phyloP scores from a whole-genome alignment of 306 rosid genomes.

The Biancaea sappan region DNA sequence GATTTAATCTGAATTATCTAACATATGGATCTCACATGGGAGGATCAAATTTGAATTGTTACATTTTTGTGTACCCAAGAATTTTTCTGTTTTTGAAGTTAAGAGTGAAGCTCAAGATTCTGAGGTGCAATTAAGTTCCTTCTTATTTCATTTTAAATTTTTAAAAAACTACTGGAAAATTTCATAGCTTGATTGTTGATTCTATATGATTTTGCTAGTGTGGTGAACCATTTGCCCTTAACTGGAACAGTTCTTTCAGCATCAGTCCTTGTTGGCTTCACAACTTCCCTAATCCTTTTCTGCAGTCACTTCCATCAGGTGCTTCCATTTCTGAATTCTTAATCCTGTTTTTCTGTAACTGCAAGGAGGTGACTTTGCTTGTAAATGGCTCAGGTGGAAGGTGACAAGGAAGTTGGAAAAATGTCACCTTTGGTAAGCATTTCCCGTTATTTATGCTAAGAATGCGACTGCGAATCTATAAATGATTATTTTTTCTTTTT shows the following conservation, averaged over 20 bases:
- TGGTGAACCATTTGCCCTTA: constrained; percentile 49
- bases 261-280: constrained; percentile 80
- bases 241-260: constrained; percentile 66
- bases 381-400: constrained; percentile 62
- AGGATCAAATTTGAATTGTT: no score
- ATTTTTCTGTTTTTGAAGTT: not conserved
- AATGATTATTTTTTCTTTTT: not conserved
- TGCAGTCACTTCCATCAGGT: constrained; percentile 98
- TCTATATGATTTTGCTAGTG: constrained; percentile 48
- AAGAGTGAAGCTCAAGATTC: not conserved
- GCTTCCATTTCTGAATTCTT: constrained; percentile 19
- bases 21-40: not conserved
- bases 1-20: not conserved
- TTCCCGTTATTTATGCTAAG: not conserved
- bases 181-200: constrained; percentile 37
- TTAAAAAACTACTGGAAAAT: no score
- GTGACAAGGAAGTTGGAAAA: constrained; percentile 77
- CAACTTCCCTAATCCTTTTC: constrained; percentile 84
- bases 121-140: not conserved
- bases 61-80: no score
- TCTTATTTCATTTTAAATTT: constrained; percentile 7
- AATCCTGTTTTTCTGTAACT: constrained; percentile 16
- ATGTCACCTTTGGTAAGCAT: constrained; percentile 79
- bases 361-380: constrained; percentile 29
- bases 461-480: not conserved